phyloP scores from a whole-genome alignment of 2,329 filamentous ascomycete species.

The Pleurostoma richardsiae region DNA sequence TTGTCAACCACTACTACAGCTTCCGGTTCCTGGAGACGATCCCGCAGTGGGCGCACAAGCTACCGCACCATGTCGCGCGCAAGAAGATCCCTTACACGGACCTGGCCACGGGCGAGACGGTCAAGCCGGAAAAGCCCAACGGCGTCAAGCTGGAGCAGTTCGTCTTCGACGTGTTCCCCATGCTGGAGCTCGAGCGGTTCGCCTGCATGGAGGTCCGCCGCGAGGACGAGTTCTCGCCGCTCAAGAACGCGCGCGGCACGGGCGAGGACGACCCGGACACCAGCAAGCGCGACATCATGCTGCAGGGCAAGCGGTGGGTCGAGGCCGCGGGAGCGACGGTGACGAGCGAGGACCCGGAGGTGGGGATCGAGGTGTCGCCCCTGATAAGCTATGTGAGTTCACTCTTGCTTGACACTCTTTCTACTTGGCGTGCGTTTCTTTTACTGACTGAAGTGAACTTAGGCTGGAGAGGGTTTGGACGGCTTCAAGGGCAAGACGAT shows the following conservation, averaged over 20 bases:
- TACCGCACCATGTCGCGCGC: conserved; percentile 91
- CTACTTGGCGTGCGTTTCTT: background rate
- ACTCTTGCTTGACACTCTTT: background rate
- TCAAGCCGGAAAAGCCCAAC: conserved; percentile 93
- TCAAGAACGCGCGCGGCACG: conserved; percentile 85
- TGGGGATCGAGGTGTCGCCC: conserved; percentile 85
- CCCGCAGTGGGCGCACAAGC: conserved; percentile 75
- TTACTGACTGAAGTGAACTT: conserved; percentile 10
- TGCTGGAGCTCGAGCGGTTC: conserved; percentile 81
- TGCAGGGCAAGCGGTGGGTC: conserved; percentile 83
- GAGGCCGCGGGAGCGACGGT: conserved; percentile 73
- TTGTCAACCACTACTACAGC: conserved; percentile 99
- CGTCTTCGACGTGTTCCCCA: conserved; percentile 96
- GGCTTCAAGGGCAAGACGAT: conserved; percentile 48
- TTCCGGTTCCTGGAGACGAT: conserved; percentile 89
- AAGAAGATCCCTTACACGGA: conserved; percentile 97
- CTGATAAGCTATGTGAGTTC: conserved; percentile 88
- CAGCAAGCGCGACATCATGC: conserved; percentile 84
- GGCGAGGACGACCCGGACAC: conserved; percentile 94
- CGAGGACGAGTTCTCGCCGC: conserved; percentile 95
- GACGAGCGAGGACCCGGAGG: conserved; percentile 54
- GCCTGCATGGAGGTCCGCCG: conserved; percentile 93
- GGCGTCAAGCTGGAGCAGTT: conserved; percentile 99
- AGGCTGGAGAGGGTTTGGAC: conserved; percentile 61
- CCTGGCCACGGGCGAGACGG: conserved; percentile 66